Conservation (phyloP, 495 filamentous ascomycete genomes). For the Cudoniella acicularis region DNA sequence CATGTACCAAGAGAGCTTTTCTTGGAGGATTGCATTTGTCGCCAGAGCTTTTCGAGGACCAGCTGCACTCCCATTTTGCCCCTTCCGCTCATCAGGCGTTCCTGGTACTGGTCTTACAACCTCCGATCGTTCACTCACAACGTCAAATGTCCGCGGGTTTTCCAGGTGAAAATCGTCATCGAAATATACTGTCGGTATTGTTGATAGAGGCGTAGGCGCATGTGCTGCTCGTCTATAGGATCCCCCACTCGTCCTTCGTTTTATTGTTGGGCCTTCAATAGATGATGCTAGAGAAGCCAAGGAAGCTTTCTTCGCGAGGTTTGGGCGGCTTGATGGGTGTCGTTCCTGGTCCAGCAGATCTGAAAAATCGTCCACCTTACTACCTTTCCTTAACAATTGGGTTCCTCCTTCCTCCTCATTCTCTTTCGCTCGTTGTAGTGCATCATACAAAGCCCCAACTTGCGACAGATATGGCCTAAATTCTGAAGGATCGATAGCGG, state of each 20-base stretch:
- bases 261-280: conserved; percentile 39
- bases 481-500: conserved; percentile 69
- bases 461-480: conserved; percentile 83
- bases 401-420: conserved; percentile 52
- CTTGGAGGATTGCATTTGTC: conserved; percentile 97
- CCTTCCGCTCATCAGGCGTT: conserved; percentile 49
- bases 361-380: conserved; percentile 45
- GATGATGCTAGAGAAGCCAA: conserved; percentile 48
- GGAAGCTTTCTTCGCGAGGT: conserved; percentile 35
- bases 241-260: conserved; percentile 50
- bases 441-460: conserved; percentile 77
- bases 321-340: conserved; percentile 38
- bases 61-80: conserved; percentile 56
- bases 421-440: conserved; percentile 72
- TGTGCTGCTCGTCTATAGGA: conserved; percentile 49
- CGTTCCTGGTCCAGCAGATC: conserved; percentile 44
- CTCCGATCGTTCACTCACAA: conserved; percentile 93
- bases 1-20: conserved; percentile 99
- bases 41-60: conserved; percentile 83
- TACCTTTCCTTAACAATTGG: conserved; percentile 39
- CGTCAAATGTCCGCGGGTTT: conserved; percentile 93
- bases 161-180: conserved; percentile 94
- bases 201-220: conserved; percentile 79
- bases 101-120: conserved; percentile 68
- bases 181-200: conserved; percentile 90